Evolutionary conservation across 2,329 filamentous ascomycete genomes (phyloP).

Genomic region (Verticillium isaacii): DNA sequence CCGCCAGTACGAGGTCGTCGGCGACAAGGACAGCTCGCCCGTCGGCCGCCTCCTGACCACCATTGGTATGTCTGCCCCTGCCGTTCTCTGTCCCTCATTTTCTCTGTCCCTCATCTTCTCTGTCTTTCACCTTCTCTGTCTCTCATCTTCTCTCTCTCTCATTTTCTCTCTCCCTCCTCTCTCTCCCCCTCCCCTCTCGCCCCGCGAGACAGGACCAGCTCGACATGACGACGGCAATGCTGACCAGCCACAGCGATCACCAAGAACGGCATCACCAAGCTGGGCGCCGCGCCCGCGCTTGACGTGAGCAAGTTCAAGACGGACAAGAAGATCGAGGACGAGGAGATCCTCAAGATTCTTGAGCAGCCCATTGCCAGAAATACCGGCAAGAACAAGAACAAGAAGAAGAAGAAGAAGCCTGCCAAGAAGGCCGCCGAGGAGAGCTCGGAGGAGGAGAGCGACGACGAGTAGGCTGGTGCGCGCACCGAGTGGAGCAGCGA

Average conservation of each 20-base stretch:
- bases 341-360: conserved; percentile 91
- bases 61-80: conserved; percentile 61
- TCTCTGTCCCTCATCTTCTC: no score
- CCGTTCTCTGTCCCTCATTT: no score
- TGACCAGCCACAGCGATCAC: conserved; percentile 66
- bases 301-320: conserved; percentile 83
- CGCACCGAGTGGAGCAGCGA: neutral
- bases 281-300: conserved; percentile 70
- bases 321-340: conserved; percentile 96
- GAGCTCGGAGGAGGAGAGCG: conserved; percentile 25
- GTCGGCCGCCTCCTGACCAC: conserved; percentile 88
- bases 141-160: no score
- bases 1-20: conserved; percentile 92
- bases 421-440: conserved; percentile 36
- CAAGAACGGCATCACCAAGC: conserved; percentile 90
- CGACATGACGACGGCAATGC: conserved; percentile 9
- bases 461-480: conserved; percentile 21
- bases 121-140: no score
- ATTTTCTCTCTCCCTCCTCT: no score
- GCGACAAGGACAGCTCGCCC: conserved; percentile 82
- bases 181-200: no score
- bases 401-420: conserved; percentile 68
- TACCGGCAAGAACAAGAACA: conserved; percentile 92
- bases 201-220: no score
- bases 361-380: conserved; percentile 82